Percentiles rank a stretch among this genome's conserved stretches.
Evolutionary conservation across 2,329 filamentous ascomycete species (phyloP).

Genomic region (Knufia petricola): DNA sequence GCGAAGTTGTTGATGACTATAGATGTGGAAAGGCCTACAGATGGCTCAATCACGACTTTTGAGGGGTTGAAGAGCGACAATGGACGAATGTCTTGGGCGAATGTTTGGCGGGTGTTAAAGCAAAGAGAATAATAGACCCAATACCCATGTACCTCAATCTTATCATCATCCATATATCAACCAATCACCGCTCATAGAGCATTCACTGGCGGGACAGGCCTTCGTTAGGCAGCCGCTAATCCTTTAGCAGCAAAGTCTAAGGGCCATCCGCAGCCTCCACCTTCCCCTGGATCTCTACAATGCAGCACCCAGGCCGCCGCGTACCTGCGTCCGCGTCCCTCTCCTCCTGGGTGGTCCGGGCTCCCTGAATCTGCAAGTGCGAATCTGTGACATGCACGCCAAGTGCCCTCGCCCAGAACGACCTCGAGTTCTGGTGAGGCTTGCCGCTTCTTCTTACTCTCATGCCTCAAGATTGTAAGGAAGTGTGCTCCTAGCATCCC

Average conservation of each 20-base stretch:
- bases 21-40: too few relatives aligned
- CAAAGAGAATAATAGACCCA: background rate
- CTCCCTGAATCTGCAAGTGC: background rate
- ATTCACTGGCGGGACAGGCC: background rate
- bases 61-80: too few relatives aligned
- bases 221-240: background rate
- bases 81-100: background rate
- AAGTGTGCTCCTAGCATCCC: background rate
- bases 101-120: background rate
- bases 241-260: background rate
- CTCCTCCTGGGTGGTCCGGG: conserved; percentile 2
- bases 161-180: background rate
- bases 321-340: background rate
- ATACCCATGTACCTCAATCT: conserved; percentile 3
- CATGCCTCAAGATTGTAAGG: background rate
- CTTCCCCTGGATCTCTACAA: conserved; percentile 5
- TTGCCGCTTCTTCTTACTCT: conserved; percentile 2
- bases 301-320: background rate
- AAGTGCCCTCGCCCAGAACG: background rate
- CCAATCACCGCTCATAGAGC: background rate
- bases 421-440: conserved; percentile 4
- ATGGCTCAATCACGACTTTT: too few relatives aligned
- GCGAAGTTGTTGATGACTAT: too few relatives aligned
- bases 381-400: conserved; percentile 4
- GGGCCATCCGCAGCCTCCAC: background rate